Conservation (phyloP, 148 eudicot genomes). For the Camellia japonica region DNA sequence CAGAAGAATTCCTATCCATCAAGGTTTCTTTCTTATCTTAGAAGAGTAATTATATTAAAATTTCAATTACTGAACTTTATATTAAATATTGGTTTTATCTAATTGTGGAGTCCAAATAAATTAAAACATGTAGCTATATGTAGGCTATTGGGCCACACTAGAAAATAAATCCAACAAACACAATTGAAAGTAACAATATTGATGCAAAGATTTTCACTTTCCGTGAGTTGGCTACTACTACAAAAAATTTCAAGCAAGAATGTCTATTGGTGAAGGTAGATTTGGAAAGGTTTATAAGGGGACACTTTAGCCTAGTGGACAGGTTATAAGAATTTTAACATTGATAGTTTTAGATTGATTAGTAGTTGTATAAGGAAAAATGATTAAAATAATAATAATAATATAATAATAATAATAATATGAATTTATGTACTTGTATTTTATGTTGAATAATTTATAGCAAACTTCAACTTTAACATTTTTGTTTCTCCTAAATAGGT, state of each 20-base stretch:
- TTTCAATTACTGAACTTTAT: too few species aligned
- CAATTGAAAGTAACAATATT: background rate
- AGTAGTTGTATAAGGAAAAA: background rate
- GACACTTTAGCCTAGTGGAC: slow-evolving; percentile 51
- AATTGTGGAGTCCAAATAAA: too few species aligned
- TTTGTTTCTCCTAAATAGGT: slow-evolving; percentile 30
- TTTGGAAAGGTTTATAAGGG: slow-evolving; percentile 71
- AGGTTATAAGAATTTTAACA: slow-evolving; percentile 25
- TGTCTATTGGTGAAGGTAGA: slow-evolving; percentile 72
- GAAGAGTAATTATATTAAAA: too few species aligned
- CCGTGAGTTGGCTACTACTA: slow-evolving; percentile 75
- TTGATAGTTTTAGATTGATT: background rate
- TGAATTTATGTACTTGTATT: background rate
- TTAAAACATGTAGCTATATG: background rate
- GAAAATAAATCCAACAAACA: background rate
- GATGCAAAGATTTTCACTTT: slow-evolving; percentile 48
- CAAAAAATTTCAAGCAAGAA: slow-evolving; percentile 77
- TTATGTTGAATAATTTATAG: background rate
- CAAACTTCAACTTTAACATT: background rate
- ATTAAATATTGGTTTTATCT: too few species aligned
- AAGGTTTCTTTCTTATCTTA: too few species aligned
- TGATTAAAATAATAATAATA: background rate
- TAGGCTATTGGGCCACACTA: too few species aligned
- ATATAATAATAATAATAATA: too few species aligned
- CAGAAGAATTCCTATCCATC: too few species aligned